Evolutionary conservation across 495 filamentous ascomycete genomes (phyloP), one percentile per base, ranked within the genome.

Genomic region (Acidomyces sp.): DNA sequence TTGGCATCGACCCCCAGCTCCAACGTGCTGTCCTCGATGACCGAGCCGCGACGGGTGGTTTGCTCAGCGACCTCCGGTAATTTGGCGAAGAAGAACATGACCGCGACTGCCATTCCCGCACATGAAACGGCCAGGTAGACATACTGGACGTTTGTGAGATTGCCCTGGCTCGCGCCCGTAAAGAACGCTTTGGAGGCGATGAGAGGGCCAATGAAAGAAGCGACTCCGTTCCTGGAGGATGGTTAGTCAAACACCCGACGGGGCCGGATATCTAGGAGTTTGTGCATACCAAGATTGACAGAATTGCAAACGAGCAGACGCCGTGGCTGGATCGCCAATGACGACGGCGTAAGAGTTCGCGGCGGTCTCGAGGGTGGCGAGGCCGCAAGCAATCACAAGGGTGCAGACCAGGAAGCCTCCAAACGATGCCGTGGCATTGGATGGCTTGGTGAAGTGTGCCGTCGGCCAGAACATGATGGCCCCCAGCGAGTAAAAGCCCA

Each of bases 301-400:
- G 49, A 52, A 52, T 30, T 52, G 49, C 17, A 52, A 41, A 41
- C 49, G 49, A 5, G 45, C 39, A 11, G 49, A 52, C 15, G 49
- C 49, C 6, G 28, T 31, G 6, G 44, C 27, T 35, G 49, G 49
- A 19, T 52, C 49, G 22, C 49, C 49, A 22, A 52, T 52, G 39
- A 54, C 51, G 15, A 50, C 47, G 6, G 47, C 49, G 48, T 73
- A 78, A 0, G 70, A 71, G 43, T 54, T 54, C 34, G 48, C 45
- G 24, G 49, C 28, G 17, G 48, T 52, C 37, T 54, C 51, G 20
- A 54, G 44, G 22, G 51, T 54, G 11, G 51, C 48, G 35, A 54
- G 43, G 22, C 51, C 51, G 37, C 43, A 51, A 22, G 43, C 51
- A 40, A 51, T 51, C 34, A 54, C 44, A 10, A 51, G 39, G 17